Evolutionary conservation across 495 filamentous ascomycete genomes (phyloP).

Genomic region (Cercophora samala): DNA sequence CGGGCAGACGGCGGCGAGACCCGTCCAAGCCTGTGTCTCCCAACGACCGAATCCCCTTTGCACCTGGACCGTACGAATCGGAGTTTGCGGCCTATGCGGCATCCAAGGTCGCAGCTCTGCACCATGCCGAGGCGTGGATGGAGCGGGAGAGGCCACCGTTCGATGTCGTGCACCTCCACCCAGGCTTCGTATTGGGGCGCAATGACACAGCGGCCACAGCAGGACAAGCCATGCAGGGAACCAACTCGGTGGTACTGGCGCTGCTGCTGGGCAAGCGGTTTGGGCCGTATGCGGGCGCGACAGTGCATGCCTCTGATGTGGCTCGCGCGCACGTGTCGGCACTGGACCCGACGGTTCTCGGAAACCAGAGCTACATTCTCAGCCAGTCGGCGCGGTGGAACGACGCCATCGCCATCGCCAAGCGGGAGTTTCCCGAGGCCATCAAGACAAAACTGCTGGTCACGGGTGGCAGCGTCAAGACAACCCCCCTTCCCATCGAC

Average conservation of each 20-base stretch:
- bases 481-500: constrained; percentile 42
- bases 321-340: constrained; percentile 43
- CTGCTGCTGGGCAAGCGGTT: constrained; percentile 34
- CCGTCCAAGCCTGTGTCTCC: constrained; percentile 19
- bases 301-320: constrained; percentile 45
- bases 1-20: constrained; percentile 18
- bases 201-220: constrained; percentile 40
- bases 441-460: constrained; percentile 40
- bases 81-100: constrained; percentile 41
- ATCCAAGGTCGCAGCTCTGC: constrained; percentile 43
- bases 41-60: constrained; percentile 30
- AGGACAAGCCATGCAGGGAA: constrained; percentile 36
- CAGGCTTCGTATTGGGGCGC: constrained; percentile 43
- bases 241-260: constrained; percentile 36
- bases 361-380: constrained; percentile 41
- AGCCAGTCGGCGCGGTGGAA: constrained; percentile 42
- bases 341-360: constrained; percentile 38
- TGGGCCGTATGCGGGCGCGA: constrained; percentile 33
- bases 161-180: constrained; percentile 47
- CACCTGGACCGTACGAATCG: constrained; percentile 36
- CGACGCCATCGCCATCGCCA: constrained; percentile 40
- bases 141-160: constrained; percentile 40
- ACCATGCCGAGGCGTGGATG: constrained; percentile 42
- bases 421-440: constrained; percentile 40
- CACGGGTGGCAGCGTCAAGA: constrained; percentile 35